Percentiles rank a stretch among this genome's conserved stretches.
Evolutionary conservation across 345 rosid genomes (phyloP).

Genomic region (Cardamine chenopodiifolia): DNA sequence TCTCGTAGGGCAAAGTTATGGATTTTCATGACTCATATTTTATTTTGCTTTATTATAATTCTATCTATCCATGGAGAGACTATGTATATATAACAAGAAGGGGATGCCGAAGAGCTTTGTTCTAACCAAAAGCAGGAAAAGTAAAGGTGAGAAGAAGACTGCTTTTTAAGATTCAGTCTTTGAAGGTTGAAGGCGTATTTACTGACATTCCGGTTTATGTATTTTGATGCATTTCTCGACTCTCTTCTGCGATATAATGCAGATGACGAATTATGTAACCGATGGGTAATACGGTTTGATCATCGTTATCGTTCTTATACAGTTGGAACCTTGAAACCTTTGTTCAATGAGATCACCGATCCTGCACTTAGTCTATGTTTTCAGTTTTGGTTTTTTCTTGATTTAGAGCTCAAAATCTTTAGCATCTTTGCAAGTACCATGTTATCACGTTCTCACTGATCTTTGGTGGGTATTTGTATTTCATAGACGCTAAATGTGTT

Average conservation of each 20-base stretch:
- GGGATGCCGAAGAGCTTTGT: slow-evolving; percentile 36
- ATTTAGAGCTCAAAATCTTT: not conserved
- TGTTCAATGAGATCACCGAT: slow-evolving; percentile 5
- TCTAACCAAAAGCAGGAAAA: slow-evolving; percentile 34
- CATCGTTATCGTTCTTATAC: slow-evolving; percentile 29
- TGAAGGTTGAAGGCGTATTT: slow-evolving; percentile 14
- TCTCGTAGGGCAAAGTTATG: too few relatives aligned
- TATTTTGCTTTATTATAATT: not conserved
- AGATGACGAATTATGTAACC: slow-evolving; percentile 40
- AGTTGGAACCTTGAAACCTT: not conserved
- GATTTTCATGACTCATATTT: not conserved
- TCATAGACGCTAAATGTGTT: not conserved
- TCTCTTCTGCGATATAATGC: slow-evolving; percentile 33
- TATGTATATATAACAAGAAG: slow-evolving; percentile 42
- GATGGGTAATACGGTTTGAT: slow-evolving; percentile 19
- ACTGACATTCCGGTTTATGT: slow-evolving; percentile 39
- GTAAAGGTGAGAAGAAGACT: slow-evolving; percentile 29
- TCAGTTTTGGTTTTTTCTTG: not conserved
- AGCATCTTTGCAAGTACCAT: not conserved
- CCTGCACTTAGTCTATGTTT: not conserved
- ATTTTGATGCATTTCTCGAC: slow-evolving; percentile 41
- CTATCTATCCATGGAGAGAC: slow-evolving; percentile 30
- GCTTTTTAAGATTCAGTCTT: slow-evolving; percentile 35
- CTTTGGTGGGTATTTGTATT: too few relatives aligned
- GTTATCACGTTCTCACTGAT: too few relatives aligned